phyloP scores from a whole-genome alignment of 2,329 filamentous ascomycete genomes.

The Talaromyces sp. region DNA sequence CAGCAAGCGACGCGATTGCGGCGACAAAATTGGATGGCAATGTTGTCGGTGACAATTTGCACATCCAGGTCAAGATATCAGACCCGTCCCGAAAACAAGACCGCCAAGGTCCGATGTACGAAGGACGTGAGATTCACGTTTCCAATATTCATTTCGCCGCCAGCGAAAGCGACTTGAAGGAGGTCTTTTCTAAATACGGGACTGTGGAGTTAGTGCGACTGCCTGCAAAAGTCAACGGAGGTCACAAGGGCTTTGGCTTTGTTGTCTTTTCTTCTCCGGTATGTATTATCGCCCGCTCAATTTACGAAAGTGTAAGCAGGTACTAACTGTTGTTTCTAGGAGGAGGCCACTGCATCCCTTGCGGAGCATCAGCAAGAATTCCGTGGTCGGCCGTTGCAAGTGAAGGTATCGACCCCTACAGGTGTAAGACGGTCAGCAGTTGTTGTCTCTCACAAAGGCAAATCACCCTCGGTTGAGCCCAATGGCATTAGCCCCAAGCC shows the following conservation, averaged over 20 bases:
- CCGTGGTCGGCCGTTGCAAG: conserved; percentile 60
- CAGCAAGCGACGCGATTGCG: conserved; percentile 59
- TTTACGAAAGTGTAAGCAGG: not conserved
- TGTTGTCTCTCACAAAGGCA: conserved; percentile 37
- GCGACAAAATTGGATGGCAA: conserved; percentile 70
- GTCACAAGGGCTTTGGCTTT: conserved; percentile 72
- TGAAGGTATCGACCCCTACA: conserved; percentile 49
- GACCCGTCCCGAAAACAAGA: conserved; percentile 72
- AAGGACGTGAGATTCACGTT: conserved; percentile 80
- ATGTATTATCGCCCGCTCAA: conserved; percentile 1
- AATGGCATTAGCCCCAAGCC: conserved; percentile 23
- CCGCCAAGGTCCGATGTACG: conserved; percentile 73
- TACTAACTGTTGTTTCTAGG: conserved; percentile 31
- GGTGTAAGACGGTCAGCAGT: conserved; percentile 39
- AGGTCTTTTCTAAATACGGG: conserved; percentile 70
- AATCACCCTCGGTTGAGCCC: conserved; percentile 30
- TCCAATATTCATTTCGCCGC: conserved; percentile 59
- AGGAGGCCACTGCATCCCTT: conserved; percentile 60
- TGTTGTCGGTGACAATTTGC: conserved; percentile 61
- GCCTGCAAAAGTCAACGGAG: conserved; percentile 60
- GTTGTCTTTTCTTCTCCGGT: conserved; percentile 66
- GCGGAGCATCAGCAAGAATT: conserved; percentile 67
- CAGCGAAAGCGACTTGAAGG: conserved; percentile 62
- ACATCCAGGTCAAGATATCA: conserved; percentile 73
- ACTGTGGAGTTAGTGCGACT: conserved; percentile 67